A percentile compares a stretch with the other conserved stretches of the same genome.
These are phyloP conservation scores for Colletotrichum phormii DNA, from an alignment of 2,329 filamentous ascomycete species.

Conservation along the genomic window DNA sequence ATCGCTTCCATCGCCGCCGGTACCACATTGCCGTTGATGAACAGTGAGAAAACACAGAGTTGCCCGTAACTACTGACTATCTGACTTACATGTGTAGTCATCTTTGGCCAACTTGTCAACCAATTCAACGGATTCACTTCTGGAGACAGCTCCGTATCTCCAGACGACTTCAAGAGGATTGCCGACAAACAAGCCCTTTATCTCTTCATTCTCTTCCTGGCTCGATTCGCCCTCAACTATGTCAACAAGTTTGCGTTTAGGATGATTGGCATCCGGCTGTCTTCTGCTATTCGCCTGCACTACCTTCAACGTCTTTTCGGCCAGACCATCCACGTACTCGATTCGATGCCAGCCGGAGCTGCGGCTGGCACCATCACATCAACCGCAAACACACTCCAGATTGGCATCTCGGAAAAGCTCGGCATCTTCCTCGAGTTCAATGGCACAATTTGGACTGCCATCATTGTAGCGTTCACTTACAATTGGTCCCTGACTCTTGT, in stretches of 20 bases:
- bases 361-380: slow-evolving; percentile 73
- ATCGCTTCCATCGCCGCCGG: slow-evolving; percentile 64
- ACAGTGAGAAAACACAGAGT: slow-evolving; percentile 53
- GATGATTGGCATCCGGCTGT: slow-evolving; percentile 71
- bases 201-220: slow-evolving; percentile 78
- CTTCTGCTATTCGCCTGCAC: slow-evolving; percentile 70
- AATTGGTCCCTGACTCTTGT: slow-evolving; percentile 72
- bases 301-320: slow-evolving; percentile 74
- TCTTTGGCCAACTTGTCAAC: slow-evolving; percentile 55
- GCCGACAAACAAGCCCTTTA: slow-evolving; percentile 68
- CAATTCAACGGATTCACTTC: slow-evolving; percentile 52
- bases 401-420: slow-evolving; percentile 74
- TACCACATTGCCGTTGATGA: slow-evolving; percentile 69
- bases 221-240: slow-evolving; percentile 72
- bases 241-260: slow-evolving; percentile 71
- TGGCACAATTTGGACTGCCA: slow-evolving; percentile 63
- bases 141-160: slow-evolving; percentile 39
- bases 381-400: slow-evolving; percentile 72
- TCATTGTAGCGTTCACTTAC: slow-evolving; percentile 66
- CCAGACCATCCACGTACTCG: slow-evolving; percentile 76
- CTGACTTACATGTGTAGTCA: slow-evolving; percentile 22
- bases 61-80: slow-evolving; percentile 51
- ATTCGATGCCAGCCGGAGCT: slow-evolving; percentile 72
- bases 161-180: slow-evolving; percentile 51
- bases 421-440: slow-evolving; percentile 68